Evolutionary conservation across 2,329 filamentous ascomycete species (phyloP), one percentile per base, ranked within the genome.

Genomic region (Blastomyces parvus): DNA sequence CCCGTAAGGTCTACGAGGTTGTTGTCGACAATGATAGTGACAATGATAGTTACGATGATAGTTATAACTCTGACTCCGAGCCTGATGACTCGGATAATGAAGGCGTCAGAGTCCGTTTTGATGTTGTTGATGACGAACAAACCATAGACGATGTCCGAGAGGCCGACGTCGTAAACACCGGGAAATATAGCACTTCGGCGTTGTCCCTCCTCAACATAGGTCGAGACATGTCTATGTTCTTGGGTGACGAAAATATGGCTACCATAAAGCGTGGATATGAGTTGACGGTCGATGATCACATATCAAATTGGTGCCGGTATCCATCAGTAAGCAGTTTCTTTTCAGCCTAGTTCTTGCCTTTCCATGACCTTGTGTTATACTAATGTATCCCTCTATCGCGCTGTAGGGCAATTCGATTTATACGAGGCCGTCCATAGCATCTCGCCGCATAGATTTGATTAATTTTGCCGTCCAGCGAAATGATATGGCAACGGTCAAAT

Each of bases 91-190:
- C 64, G n/a, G 63, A 69, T 60, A 64, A 70, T 42, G 66, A 72
- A 25, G 63, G 63, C 27, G 66, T 76, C 11, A 67, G 74, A 30
- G 70, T 80, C 14, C 66, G 71, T 6, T 68, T 75, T 76, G 82
- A 87, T 64, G 78, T 86, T 50, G 76, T 90, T 36, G 83, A 88
- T 67, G 83, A 87, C 14, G 79, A 82, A 44, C 90, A 89, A 71
- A 94, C 90, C 0, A 83, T 93, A 61, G 88, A 94, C 19, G 85
- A 90, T 67, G 81, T 94, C 63, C 88, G 88, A 0, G 83, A 89
- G 66, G 79, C 89, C 25, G 60, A 89, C 66, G 79, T 88, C n/a
- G 57, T 44, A 25, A 60, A 59, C 44, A n/a, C 53, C 44, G 60
- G 62, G 38, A 65, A 65, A 61, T 65, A 63, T 19, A 46, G 60